Base-by-base conservation (phyloP, 2,329 filamentous ascomycete species). In the Aspergillus sp. region DNA sequence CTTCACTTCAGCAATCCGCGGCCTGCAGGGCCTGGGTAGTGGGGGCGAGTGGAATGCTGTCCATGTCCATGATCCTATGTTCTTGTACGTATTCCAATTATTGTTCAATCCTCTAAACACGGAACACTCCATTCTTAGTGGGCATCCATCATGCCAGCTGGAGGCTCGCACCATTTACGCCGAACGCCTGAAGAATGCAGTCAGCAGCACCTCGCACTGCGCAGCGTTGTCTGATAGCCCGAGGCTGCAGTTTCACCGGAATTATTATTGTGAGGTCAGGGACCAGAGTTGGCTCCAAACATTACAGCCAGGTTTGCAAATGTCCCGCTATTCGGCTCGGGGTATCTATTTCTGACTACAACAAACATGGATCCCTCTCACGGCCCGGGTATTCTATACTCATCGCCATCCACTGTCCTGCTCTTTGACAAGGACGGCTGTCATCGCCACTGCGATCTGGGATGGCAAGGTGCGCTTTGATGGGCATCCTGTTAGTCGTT, bases 41-140 rank as follows among this genome's bases (percentile, higher is more conserved):
- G 56, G 56, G 55, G 56, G 37, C 51, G 39, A 53, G 27, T 49
- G 55, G 50, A 55, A 55, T 44, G 53, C 25, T 25, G 15, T 52
- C 31, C n/a, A 19, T 33, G 50, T 8, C 17, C n/a, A 27, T 23
- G n/a, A 15, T 17, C 7, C 25, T 25, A 23, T 31, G 19, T 48
- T 40, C 27, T 50, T 40, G 35, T 37, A 49, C 37, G 27, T 19
- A 50, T 39, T 14, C 21, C 44, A 31, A 31, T 31, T 31, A 31
- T 31, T 31, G 27, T 9, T 31, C 27, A 31, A 31, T 31, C 27
- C 8, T 31, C 1, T 31, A 31, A 9, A 31, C 27, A 31, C 27
- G 27, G 23, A 45, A 37, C 25, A 17, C 33, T 54, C 27, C 21
- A 43, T 31, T 43, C 39, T 44, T 8, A 52, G 40, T 52, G 41